These are phyloP conservation scores for Globisporangium emineosum DNA, from an alignment of 352 stramenopile species.

Conservation along the genomic window DNA sequence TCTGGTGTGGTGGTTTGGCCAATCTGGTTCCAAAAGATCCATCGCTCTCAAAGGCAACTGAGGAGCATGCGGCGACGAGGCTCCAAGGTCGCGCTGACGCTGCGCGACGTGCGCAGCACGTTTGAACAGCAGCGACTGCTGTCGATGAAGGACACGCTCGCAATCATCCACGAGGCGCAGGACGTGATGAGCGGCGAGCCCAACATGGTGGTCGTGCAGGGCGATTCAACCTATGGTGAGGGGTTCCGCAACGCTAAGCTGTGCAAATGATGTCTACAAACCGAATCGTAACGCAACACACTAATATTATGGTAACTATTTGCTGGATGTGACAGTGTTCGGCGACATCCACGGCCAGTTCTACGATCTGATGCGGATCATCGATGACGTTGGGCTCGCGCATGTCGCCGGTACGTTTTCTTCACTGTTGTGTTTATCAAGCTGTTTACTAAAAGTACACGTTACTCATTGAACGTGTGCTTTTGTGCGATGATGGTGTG, in stretches of 20 bases:
- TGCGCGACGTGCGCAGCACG: conserved; percentile 34
- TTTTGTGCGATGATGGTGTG: background rate
- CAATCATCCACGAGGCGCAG: conserved; percentile 68
- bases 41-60: too few relatives aligned
- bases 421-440: background rate
- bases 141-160: conserved; percentile 50
- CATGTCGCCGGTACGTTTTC: conserved; percentile 36
- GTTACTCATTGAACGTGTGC: background rate
- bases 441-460: background rate
- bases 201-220: conserved; percentile 54
- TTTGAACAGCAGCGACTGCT: conserved; percentile 64
- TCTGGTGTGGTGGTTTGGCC: background rate
- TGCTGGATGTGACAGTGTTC: conserved; percentile 46
- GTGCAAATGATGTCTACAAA: conserved; percentile 2
- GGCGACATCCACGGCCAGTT: conserved; percentile 83
- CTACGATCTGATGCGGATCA: conserved; percentile 64
- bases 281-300: background rate
- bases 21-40: background rate
- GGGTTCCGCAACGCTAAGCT: conserved; percentile 3
- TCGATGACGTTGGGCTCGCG: conserved; percentile 43
- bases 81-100: conserved; percentile 34
- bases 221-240: conserved; percentile 30
- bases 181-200: conserved; percentile 51
- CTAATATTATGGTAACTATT: background rate
- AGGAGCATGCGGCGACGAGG: conserved; percentile 31